phyloP scores from a whole-genome alignment of 2,329 filamentous ascomycete species.

The Trichophyton equinum region DNA sequence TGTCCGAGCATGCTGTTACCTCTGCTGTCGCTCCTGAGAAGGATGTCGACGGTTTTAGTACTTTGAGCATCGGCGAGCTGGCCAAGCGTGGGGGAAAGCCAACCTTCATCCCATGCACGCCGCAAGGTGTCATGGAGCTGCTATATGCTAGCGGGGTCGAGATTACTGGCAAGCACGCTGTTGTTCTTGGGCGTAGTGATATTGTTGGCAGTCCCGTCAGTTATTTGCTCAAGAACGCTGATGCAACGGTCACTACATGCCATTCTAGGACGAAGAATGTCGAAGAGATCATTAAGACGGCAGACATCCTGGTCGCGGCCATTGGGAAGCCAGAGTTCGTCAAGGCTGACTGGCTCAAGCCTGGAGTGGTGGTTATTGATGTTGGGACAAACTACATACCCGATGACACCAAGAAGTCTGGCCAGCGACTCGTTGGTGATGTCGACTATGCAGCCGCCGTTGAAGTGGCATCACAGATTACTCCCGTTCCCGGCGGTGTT shows the following conservation, averaged over 20 bases:
- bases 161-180: constrained; percentile 78
- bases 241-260: constrained; percentile 93
- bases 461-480: constrained; percentile 82
- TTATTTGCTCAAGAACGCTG: constrained; percentile 85
- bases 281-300: constrained; percentile 60
- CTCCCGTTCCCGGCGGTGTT: constrained; percentile 89
- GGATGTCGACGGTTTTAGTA: constrained; percentile 95
- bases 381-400: constrained; percentile 94
- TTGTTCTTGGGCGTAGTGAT: constrained; percentile 87
- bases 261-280: constrained; percentile 76
- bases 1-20: constrained; percentile 82
- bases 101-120: constrained; percentile 86
- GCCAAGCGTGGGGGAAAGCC: constrained; percentile 88
- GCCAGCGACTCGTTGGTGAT: constrained; percentile 82
- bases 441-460: constrained; percentile 80
- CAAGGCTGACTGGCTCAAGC: constrained; percentile 91
- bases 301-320: constrained; percentile 82
- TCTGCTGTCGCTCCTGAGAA: constrained; percentile 86
- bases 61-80: constrained; percentile 87
- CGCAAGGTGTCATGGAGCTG: constrained; percentile 92
- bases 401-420: constrained; percentile 81
- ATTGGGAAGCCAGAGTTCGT: constrained; percentile 81
- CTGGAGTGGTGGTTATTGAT: constrained; percentile 89
- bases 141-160: constrained; percentile 73
- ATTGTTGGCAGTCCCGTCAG: constrained; percentile 96